Base-by-base conservation (phyloP, 2,329 filamentous ascomycete species). In the Annulohypoxylon truncatum region DNA sequence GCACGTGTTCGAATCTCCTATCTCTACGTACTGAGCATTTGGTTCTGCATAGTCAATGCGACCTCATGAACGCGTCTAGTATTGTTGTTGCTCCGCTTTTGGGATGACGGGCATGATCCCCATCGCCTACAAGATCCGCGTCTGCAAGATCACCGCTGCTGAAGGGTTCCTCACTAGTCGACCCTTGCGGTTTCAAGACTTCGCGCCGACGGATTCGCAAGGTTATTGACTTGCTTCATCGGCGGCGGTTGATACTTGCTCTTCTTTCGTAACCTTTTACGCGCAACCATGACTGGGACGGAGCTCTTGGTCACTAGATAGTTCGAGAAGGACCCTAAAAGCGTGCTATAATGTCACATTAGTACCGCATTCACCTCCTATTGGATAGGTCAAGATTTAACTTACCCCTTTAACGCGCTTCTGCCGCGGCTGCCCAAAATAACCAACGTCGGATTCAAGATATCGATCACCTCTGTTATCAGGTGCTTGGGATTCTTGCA, bases 401-500 rank as follows among this genome's bases (percentile, higher is more conserved):
- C 90, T 82, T 84, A 95, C 93, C 94, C 95, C 79, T 98, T 98
- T 58, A 99, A 83, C 44, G 94, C 93, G 78, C 93, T 97, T 69
- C 94, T 89, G 28, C 96, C 96, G 72, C 96, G 87, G 67, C 94
- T 97, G 52, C 96, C 96, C 63, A 98, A 88, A 71, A 99, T 93
- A 18, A 97, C 95, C 64, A 99, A 83, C 1, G 95, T 98, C 3
- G 96, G 96, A 70, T 91, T 92, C 55, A 98, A 87, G 69, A 93
- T 88, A 78, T 99, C 96, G 79, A 99, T 98, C 81, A 97, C 94
- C 82, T 98, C 96, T 0, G 94, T 97, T 69, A 99, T 94, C 82
- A 98, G 86, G 78, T 97, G 94, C 78, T 96, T 95, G 3, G 96
- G 94, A 75, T 92, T 97, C 84, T 97, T 98, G 89, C 96, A 98